Base-by-base conservation (phyloP, 495 filamentous ascomycete species). In the Pseudomonodictys pantanalensis region DNA sequence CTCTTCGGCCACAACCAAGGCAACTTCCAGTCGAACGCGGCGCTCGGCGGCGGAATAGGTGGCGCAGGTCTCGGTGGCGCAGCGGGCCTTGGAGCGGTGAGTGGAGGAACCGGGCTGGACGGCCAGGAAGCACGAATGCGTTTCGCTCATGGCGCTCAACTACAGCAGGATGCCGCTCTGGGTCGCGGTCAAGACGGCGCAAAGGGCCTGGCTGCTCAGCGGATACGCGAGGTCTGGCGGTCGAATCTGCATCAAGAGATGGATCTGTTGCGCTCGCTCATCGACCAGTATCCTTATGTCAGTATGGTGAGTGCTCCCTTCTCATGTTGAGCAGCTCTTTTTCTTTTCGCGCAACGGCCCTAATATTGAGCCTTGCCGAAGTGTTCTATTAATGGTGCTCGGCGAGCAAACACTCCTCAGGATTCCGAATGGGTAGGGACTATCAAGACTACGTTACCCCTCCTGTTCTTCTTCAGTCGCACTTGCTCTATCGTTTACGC, bases 181-280 rank as follows among this genome's bases (percentile, higher is more conserved):
- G 60, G 60, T 3, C 29, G 54, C 25, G 58, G 74, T 69, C 57
- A 64, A 39, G 60, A 72, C 26, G 79, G 33, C 79, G 78, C 24
- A 87, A 89, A 70, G 78, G 81, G 25, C 77, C 59, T 64, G 11
- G 38, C 38, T 12, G 35, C 35, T 10, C 64, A 67, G 50, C 53
- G 91, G 71, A 97, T 97, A 81, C 81, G 91, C 48, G 93, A 98
- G 68, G 93, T 98, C 17, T 98, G 92, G 92, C 87, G 83, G 65
- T 81, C 88, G 57, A 97, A 97, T 69, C 75, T 97, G 54, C 81
- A 86, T n/a, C 86, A 92, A 64, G 93, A 98, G 76, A 89, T 98
- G 84, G 83, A 80, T 3, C 72, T 84, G 24, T 72, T 98, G 62
- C 79, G 95, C 67, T 79, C 84, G 39, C 73, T 97, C 68, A 82